A percentile compares a stretch with the other conserved stretches of the same genome.
These are phyloP conservation scores for Gamarada debralockiae DNA, from an alignment of 495 filamentous ascomycete genomes.

Conservation along the genomic window DNA sequence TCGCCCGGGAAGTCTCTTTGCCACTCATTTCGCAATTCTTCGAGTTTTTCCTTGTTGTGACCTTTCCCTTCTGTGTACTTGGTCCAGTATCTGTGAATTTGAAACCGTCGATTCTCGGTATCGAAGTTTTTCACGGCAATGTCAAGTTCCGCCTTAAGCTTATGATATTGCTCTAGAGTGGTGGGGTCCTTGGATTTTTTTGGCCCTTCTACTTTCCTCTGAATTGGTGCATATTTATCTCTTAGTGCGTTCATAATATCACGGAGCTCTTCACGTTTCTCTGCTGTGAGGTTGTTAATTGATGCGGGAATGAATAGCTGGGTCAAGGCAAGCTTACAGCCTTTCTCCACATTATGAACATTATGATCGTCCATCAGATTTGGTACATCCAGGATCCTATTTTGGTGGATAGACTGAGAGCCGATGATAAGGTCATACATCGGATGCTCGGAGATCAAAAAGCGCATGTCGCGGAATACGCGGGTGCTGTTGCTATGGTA, in stretches of 20 bases:
- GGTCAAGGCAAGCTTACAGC: background rate
- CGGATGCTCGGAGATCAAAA: constrained; percentile 7
- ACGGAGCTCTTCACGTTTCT: background rate
- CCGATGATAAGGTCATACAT: constrained; percentile 12
- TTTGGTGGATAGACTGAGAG: constrained; percentile 7
- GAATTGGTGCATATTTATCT: background rate
- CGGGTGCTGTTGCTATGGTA: constrained; percentile 8
- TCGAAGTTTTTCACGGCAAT: constrained; percentile 1
- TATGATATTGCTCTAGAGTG: background rate
- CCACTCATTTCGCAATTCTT: background rate
- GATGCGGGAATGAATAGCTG: background rate
- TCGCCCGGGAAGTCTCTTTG: background rate
- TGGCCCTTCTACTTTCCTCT: background rate
- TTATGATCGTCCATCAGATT: background rate
- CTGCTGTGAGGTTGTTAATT: constrained; percentile 1
- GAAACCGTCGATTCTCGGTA: background rate
- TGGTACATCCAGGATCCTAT: constrained; percentile 11
- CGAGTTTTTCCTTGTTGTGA: background rate
- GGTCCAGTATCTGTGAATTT: background rate
- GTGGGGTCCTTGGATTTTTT: background rate
- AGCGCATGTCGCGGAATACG: constrained; percentile 10
- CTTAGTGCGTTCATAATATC: background rate
- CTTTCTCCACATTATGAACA: background rate
- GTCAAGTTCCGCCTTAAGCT: background rate
- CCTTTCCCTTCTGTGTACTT: background rate